Conservation (phyloP, 2,329 filamentous ascomycete genomes). For the Xylaria sp. region DNA sequence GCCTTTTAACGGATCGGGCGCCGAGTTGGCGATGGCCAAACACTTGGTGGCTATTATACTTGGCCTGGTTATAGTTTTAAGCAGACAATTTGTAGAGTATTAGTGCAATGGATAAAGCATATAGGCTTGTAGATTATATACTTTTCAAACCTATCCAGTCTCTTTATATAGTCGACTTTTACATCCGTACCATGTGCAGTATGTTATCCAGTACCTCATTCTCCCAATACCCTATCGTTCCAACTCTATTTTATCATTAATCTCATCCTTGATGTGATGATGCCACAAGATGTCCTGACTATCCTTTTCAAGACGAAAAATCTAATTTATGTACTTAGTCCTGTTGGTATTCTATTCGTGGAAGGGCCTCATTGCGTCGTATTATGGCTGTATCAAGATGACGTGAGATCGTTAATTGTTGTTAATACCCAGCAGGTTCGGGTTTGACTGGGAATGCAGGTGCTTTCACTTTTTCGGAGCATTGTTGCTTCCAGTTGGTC, state of each 20-base stretch:
- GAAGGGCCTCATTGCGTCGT: neutral
- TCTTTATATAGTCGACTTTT: neutral
- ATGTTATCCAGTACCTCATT: neutral
- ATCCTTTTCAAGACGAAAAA: neutral
- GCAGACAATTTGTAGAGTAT: too few relatives aligned
- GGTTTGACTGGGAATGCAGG: constrained; percentile 59
- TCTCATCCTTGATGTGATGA: neutral
- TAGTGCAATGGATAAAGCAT: too few relatives aligned
- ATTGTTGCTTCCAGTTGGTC: constrained; percentile 74
- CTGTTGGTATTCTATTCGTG: neutral
- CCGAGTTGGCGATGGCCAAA: neutral
- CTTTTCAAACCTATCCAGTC: neutral
- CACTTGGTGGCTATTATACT: neutral
- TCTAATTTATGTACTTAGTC: neutral
- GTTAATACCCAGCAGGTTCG: constrained; percentile 63
- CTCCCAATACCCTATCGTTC: neutral
- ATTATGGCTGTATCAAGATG: neutral
- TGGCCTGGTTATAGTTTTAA: neutral
- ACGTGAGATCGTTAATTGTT: neutral
- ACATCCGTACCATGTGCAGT: neutral
- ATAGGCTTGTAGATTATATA: neutral
- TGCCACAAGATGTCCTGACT: neutral
- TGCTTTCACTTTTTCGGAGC: constrained; percentile 56
- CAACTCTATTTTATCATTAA: neutral
- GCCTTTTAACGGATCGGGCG: neutral